phyloP scores from a whole-genome alignment of 805 yeast genomes.

The Candida tallmaniae region DNA sequence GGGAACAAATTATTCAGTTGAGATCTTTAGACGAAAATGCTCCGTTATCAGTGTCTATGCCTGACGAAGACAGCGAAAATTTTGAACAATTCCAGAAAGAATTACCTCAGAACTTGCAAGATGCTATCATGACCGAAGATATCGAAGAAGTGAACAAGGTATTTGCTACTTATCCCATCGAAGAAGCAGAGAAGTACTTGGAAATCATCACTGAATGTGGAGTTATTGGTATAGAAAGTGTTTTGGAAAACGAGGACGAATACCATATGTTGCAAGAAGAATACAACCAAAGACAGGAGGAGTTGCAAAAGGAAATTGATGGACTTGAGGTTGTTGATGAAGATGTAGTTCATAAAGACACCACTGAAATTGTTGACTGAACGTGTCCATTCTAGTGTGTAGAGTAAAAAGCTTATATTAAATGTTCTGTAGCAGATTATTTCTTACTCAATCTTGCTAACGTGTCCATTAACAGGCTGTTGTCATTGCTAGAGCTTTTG shows the following conservation, averaged over 20 bases:
- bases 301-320: conserved; percentile 13
- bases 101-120: conserved; percentile 60
- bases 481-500: not conserved
- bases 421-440: conserved; percentile 8
- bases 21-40: conserved; percentile 83
- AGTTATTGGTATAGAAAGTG: conserved; percentile 76
- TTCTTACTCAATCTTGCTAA: conserved; percentile 32
- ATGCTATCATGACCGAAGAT: conserved; percentile 66
- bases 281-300: conserved; percentile 22
- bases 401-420: no score
- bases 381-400: not conserved
- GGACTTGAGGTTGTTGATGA: conserved; percentile 9
- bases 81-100: conserved; percentile 52
- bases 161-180: conserved; percentile 66
- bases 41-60: conserved; percentile 66
- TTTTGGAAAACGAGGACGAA: conserved; percentile 68
- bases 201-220: conserved; percentile 75
- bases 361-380: conserved; percentile 21
- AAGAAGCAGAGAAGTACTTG: conserved; percentile 74
- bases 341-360: conserved; percentile 6
- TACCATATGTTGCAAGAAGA: conserved; percentile 52
- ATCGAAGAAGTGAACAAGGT: conserved; percentile 81
- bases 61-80: conserved; percentile 51
- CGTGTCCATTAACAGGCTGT: conserved; percentile 32
- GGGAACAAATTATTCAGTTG: conserved; percentile 77